Evolutionary conservation across 2,329 filamentous ascomycete species (phyloP), one percentile per base, ranked within the genome.

Genomic region (Apiospora rasikravindrae): DNA sequence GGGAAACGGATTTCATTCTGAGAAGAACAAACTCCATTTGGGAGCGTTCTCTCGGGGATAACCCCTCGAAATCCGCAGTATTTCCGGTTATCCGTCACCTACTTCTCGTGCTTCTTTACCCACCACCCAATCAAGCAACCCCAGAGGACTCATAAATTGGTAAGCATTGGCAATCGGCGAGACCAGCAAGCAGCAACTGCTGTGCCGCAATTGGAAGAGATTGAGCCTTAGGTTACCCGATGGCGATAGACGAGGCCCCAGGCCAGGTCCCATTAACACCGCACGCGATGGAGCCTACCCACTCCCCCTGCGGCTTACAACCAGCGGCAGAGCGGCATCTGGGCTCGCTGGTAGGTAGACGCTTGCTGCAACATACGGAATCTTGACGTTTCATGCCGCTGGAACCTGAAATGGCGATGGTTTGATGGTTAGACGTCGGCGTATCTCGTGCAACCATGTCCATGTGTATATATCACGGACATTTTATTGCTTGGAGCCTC

Each of bases 391-490:
- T 33, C 53, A 61, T 22, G 26, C 16, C 29, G 53, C 26, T 61
- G 53, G 53, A 37, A 61, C 53, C 53, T 22, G 26, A 37, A 61
- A 22, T 61, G 26, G 53, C 26, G 6, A 33, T 61, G 49, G 33
- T 33, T 33, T 33, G 33, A 33, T 33, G 24, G 24, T 19, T 61
- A 33, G 53, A 61, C 19, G 29, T 16, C 53, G 53, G 16, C 26
- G 26, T 61, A 33, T 61, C 29, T 61, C 16, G 19, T 33, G 8
- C 26, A 61, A 61, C 53, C 53, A 61, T 61, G 51, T 33, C 26
- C 14, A 57, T 57, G 51, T 57, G 24, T 29, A 57, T 57, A 57
- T 57, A 57, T 33, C 51, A 33, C 51, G 51, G 51, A 57, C 26
- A 11, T 26, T 33, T 33, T 57, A 57, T 57, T 19, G 26, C 26